A percentile compares a stretch with the other conserved stretches of the same genome.
phyloP scores from a whole-genome alignment of 306 rosid species.

The Alnus rubra region DNA sequence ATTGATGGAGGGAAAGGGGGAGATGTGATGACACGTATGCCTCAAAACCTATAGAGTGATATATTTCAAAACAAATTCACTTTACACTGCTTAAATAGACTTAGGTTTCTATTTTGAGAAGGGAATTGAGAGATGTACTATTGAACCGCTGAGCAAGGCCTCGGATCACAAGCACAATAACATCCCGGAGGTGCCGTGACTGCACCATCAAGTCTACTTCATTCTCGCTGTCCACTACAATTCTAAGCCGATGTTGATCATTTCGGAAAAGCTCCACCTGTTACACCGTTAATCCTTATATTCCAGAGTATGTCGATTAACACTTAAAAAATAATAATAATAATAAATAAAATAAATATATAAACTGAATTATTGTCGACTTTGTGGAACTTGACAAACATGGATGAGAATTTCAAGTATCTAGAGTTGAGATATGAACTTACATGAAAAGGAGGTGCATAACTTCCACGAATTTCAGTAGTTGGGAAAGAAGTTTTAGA shows the following conservation, averaged over 20 bases:
- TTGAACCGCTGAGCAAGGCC: constrained; percentile 96
- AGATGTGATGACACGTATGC: neutral
- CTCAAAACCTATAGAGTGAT: constrained; percentile 13
- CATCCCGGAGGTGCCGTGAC: constrained; percentile 93
- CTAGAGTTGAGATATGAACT: constrained; percentile 29
- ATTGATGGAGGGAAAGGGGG: neutral
- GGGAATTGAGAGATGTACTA: constrained; percentile 95
- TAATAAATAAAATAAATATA: neutral
- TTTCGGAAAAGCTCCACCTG: constrained; percentile 93
- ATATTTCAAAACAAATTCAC: neutral
- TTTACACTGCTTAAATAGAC: constrained; percentile 10
- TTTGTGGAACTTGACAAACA: neutral
- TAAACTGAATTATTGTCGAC: too few species aligned
- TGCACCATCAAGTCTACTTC: constrained; percentile 94
- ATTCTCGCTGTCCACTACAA: constrained; percentile 84
- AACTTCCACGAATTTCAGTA: constrained; percentile 91
- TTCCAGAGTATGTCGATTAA: neutral
- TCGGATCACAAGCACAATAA: constrained; percentile 82
- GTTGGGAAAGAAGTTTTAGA: constrained; percentile 90
- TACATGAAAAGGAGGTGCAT: constrained; percentile 96
- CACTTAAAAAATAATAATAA: too few species aligned
- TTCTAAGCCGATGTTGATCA: constrained; percentile 85
- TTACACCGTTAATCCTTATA: constrained; percentile 15
- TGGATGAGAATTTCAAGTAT: neutral
- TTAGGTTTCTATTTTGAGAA: constrained; percentile 87